Conservation (phyloP, 768 basidiomycete genomes). For the Kwoniella europaea region DNA sequence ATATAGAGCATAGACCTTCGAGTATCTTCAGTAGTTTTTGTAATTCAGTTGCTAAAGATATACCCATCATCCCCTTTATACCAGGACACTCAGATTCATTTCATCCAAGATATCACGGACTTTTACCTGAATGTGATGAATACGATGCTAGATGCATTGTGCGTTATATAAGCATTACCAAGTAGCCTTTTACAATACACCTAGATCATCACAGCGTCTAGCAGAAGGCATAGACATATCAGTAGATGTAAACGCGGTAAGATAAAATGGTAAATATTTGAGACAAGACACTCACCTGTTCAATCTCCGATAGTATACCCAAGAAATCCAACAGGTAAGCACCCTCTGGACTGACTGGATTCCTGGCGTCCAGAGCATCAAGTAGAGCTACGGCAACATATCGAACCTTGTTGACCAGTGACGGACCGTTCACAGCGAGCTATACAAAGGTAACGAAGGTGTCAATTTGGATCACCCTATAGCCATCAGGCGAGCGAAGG, state of each 20-base stretch:
- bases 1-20: too few species aligned
- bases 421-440: constrained; percentile 22
- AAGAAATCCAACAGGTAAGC: constrained; percentile 17
- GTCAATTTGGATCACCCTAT: too few species aligned
- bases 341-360: constrained; percentile 14
- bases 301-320: constrained; percentile 16
- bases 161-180: not conserved
- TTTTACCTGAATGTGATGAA: not conserved
- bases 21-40: too few species aligned
- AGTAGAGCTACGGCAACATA: constrained; percentile 17
- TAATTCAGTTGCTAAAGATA: too few species aligned
- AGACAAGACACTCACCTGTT: constrained; percentile 1
- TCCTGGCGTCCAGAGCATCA: constrained; percentile 9
- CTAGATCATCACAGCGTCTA: constrained; percentile 1
- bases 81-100: not conserved
- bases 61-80: too few species aligned
- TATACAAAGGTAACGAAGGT: not conserved
- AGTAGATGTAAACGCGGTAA: not conserved
- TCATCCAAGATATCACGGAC: not conserved
- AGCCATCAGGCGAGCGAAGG: too few species aligned
- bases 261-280: too few species aligned
- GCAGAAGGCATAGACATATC: not conserved
- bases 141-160: not conserved
- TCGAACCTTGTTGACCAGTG: constrained; percentile 19
- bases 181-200: too few species aligned